Evolutionary conservation across 78 protist species (phyloP).

Genomic region (Monocercomonoides exilis): DNA sequence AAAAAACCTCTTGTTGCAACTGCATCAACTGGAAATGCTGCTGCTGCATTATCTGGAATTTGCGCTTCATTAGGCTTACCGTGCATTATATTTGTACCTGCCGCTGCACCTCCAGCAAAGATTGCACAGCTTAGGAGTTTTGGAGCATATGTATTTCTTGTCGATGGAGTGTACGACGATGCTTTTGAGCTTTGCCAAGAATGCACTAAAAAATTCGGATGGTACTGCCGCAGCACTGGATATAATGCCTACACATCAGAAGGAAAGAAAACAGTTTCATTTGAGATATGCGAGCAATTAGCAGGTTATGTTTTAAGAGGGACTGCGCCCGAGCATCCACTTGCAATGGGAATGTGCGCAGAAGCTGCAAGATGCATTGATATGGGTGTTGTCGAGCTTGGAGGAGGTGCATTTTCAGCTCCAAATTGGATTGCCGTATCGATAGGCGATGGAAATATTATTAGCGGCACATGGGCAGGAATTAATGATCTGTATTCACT

Average conservation of each 20-base stretch:
- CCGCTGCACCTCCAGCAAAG: conserved; percentile 37
- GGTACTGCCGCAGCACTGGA: conserved; percentile 36
- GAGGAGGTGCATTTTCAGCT: conserved; percentile 1
- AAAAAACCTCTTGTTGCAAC: conserved; percentile 17
- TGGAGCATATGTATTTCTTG: conserved; percentile 30
- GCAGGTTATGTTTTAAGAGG: background rate
- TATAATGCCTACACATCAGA: conserved; percentile 42
- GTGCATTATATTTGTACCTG: conserved; percentile 29
- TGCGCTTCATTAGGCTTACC: conserved; percentile 7
- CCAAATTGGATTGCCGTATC: conserved; percentile 34
- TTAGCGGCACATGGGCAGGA: conserved; percentile 37
- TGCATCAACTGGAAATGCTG: conserved; percentile 52
- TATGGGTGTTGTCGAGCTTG: background rate
- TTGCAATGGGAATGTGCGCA: background rate
- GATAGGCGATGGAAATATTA: conserved; percentile 52
- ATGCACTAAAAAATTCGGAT: background rate
- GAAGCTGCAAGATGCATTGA: background rate
- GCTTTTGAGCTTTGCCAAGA: conserved; percentile 26
- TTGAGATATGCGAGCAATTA: conserved; percentile 46
- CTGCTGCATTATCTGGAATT: conserved; percentile 34
- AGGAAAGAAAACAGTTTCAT: conserved; percentile 48
- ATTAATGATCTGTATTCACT: conserved; percentile 14
- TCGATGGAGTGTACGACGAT: conserved; percentile 38
- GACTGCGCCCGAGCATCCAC: background rate
- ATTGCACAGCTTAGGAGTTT: conserved; percentile 29